A percentile compares a stretch with the other conserved stretches of the same genome.
Evolutionary conservation across 768 basidiomycete genomes (phyloP).

Genomic region (Lactarius indigo): DNA sequence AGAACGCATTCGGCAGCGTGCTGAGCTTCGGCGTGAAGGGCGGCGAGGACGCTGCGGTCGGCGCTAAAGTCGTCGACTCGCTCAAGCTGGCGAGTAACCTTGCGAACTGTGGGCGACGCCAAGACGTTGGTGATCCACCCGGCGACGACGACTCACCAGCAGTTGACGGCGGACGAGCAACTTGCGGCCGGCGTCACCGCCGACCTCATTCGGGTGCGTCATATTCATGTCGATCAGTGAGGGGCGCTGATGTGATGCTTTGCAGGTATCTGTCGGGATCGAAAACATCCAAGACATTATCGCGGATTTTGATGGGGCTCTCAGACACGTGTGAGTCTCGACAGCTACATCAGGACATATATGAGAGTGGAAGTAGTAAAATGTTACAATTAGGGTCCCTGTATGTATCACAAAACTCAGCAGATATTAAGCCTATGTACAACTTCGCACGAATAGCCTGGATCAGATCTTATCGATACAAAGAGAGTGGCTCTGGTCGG

Average conservation of each 20-base stretch:
- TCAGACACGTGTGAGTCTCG: constrained; percentile 28
- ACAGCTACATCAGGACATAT: background rate
- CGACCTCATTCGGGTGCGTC: constrained; percentile 66
- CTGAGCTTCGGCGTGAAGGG: constrained; percentile 76
- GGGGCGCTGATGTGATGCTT: background rate
- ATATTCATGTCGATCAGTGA: background rate
- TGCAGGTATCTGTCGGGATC: constrained; percentile 40
- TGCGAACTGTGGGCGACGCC: constrained; percentile 71
- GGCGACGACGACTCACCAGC: constrained; percentile 72
- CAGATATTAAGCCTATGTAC: background rate
- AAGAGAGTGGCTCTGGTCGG: too few relatives aligned
- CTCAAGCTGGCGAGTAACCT: constrained; percentile 71
- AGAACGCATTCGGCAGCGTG: constrained; percentile 64
- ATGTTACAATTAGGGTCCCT: background rate
- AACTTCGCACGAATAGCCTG: too few relatives aligned
- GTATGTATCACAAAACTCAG: background rate
- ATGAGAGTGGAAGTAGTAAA: background rate
- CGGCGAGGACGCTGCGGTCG: constrained; percentile 37
- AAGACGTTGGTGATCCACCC: constrained; percentile 82
- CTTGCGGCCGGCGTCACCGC: constrained; percentile 62
- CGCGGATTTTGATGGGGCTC: constrained; percentile 40
- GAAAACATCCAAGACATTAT: constrained; percentile 44
- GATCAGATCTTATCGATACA: too few relatives aligned
- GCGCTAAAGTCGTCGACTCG: constrained; percentile 63
- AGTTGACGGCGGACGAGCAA: constrained; percentile 60